A percentile compares a stretch with the other conserved stretches of the same genome.
Evolutionary conservation across 192 early-diverging fungal species (phyloP).

Genomic region (Coemansia sp.): DNA sequence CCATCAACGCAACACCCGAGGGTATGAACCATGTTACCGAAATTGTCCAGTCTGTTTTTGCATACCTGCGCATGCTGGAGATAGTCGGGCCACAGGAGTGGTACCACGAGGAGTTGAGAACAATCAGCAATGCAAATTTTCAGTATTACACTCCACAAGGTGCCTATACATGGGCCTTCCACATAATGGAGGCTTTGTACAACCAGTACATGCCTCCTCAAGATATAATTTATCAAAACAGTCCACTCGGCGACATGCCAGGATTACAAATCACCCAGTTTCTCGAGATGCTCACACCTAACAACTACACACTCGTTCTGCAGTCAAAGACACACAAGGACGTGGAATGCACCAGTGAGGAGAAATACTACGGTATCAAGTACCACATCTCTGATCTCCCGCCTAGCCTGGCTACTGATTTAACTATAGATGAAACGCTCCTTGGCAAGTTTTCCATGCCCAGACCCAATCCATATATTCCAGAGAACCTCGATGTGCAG

Average conservation of each 20-base stretch:
- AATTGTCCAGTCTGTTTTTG: slow-evolving; percentile 20
- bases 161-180: slow-evolving; percentile 34
- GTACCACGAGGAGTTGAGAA: slow-evolving; percentile 40
- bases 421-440: too few relatives aligned
- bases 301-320: slow-evolving; percentile 56
- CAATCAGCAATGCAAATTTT: slow-evolving; percentile 31
- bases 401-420: too few relatives aligned
- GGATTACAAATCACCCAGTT: slow-evolving; percentile 56
- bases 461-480: too few relatives aligned
- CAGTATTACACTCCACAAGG: slow-evolving; percentile 61
- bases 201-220: slow-evolving; percentile 56
- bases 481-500: too few relatives aligned
- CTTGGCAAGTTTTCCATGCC: too few relatives aligned
- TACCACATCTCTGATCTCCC: slow-evolving; percentile 59
- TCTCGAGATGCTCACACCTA: slow-evolving; percentile 53
- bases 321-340: slow-evolving; percentile 25
- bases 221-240: slow-evolving; percentile 60
- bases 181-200: slow-evolving; percentile 32
- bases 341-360: slow-evolving; percentile 44
- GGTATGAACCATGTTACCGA: slow-evolving; percentile 14
- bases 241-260: slow-evolving; percentile 60
- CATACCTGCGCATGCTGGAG: slow-evolving; percentile 11
- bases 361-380: slow-evolving; percentile 73
- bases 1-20: slow-evolving; percentile 6
- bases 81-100: slow-evolving; percentile 11